Evolutionary conservation across 345 rosid species (phyloP).

Genomic region (Populus nigra): DNA sequence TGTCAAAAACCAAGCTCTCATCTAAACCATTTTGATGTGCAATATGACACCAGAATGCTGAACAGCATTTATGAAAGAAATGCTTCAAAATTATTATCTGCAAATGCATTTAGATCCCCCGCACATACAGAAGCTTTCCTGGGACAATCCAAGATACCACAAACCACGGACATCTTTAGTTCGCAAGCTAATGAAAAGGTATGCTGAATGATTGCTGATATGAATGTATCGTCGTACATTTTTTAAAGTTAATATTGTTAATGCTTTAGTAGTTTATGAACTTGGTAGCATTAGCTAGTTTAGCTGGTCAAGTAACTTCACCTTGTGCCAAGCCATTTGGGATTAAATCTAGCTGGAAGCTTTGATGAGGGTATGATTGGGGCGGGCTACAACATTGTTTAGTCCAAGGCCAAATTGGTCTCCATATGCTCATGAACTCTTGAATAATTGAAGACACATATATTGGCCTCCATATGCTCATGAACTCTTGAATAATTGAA

Average conservation of each 20-base stretch:
- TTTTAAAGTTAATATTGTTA: too few species aligned
- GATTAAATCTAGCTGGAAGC: too few species aligned
- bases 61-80: constrained; percentile 23
- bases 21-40: constrained; percentile 18
- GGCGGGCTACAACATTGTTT: too few species aligned
- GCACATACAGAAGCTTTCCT: background rate
- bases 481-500: too few species aligned
- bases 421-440: too few species aligned
- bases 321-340: too few species aligned
- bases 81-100: constrained; percentile 13
- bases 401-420: too few species aligned
- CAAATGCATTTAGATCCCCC: constrained; percentile 11
- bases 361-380: too few species aligned
- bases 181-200: constrained; percentile 34
- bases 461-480: too few species aligned
- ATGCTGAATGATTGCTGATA: constrained; percentile 14
- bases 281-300: background rate
- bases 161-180: background rate
- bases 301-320: too few species aligned
- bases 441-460: too few species aligned
- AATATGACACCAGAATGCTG: constrained; percentile 17
- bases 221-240: background rate
- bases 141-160: constrained; percentile 19
- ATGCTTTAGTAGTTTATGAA: background rate
- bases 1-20: constrained; percentile 24